These are phyloP conservation scores for Corynespora cassiicola DNA, from an alignment of 2,329 filamentous ascomycete species.

Conservation along the genomic window DNA sequence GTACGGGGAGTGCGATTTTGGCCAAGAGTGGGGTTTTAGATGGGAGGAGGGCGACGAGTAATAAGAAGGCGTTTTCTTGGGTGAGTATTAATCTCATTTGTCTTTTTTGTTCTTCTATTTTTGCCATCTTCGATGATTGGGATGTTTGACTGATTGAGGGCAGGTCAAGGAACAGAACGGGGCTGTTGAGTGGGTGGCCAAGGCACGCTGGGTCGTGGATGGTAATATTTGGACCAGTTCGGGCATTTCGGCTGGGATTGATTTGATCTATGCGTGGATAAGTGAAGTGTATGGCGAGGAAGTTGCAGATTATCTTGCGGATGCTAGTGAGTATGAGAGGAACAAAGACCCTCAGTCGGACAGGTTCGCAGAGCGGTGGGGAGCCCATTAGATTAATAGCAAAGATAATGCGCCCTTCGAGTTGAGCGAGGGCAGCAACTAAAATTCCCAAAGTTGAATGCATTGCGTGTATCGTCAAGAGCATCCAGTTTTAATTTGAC, in stretches of 20 bases:
- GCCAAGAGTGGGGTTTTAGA: slow-evolving; percentile 67
- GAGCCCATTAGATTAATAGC: slow-evolving; percentile 21
- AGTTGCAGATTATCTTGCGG: slow-evolving; percentile 56
- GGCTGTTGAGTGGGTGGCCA: slow-evolving; percentile 64
- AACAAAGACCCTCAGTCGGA: slow-evolving; percentile 59
- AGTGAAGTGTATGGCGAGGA: slow-evolving; percentile 60
- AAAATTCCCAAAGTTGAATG: no score
- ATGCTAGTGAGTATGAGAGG: slow-evolving; percentile 65
- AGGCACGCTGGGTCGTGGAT: slow-evolving; percentile 70
- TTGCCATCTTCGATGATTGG: background rate
- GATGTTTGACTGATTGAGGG: background rate
- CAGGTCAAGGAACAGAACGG: slow-evolving; percentile 55
- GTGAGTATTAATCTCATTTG: slow-evolving; percentile 11
- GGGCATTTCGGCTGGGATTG: slow-evolving; percentile 69
- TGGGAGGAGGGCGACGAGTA: slow-evolving; percentile 68
- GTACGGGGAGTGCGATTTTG: slow-evolving; percentile 67
- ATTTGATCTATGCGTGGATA: slow-evolving; percentile 66
- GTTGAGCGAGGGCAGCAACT: no score
- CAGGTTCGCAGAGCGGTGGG: slow-evolving; percentile 59
- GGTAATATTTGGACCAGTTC: slow-evolving; percentile 72
- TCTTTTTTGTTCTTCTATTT: background rate
- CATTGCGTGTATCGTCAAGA: no score
- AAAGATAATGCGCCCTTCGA: no score
- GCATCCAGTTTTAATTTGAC: slow-evolving; percentile 10
- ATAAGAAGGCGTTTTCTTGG: slow-evolving; percentile 64